Base-by-base conservation (phyloP, 257 asterid species). In the Paulownia fortunei region DNA sequence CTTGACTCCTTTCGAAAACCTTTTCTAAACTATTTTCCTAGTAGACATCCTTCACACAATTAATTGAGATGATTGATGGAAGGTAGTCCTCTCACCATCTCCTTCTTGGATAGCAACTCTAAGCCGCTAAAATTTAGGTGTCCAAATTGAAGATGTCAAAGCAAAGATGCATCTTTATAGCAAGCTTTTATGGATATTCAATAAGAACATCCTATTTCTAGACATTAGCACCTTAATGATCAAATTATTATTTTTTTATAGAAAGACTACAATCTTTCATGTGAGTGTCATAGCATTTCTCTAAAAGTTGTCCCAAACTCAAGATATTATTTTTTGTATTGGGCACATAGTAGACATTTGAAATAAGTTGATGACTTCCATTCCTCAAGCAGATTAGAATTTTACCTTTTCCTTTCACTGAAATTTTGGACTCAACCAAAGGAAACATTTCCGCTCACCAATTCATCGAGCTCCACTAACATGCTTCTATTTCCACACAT, bases 251-350 rank as follows among this genome's bases (percentile, higher is more conserved):
- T 44, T 34, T 5, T 46, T 18, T 46, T 68, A 8, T 30, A 24
- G 3, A 21, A 11, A 42, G 3, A 42, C 49, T 42, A 42, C 5
- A 2, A 34, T 34, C 44, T 13, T 15, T 61, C 18, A 56, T 8
- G 36, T 24, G 37, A 58, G 58, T 73, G 8, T 56, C 42, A 24
- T 68, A 44, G 9, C 12, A 0, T 0, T 67, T 67, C 12, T 41
- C 73, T 13, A 67, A 67, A 9, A 73, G 78, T 55, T 37, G 59
- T 5, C 58, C 56, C 54, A 72, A 55, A 15, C 77, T 55, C 15
- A 72, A 55, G 4, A n/a, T 67, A 23, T 59, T 61, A 34, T 21
- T 76, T 23, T 16, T 56, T 49, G 67, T 54, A 3, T 69, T 55
- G 16, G 69, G 61, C 34, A 76, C 76, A 13, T 65, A 52, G 3